Base-by-base conservation (phyloP, 2,329 filamentous ascomycete genomes). In the Sphaceloma murrayae region DNA sequence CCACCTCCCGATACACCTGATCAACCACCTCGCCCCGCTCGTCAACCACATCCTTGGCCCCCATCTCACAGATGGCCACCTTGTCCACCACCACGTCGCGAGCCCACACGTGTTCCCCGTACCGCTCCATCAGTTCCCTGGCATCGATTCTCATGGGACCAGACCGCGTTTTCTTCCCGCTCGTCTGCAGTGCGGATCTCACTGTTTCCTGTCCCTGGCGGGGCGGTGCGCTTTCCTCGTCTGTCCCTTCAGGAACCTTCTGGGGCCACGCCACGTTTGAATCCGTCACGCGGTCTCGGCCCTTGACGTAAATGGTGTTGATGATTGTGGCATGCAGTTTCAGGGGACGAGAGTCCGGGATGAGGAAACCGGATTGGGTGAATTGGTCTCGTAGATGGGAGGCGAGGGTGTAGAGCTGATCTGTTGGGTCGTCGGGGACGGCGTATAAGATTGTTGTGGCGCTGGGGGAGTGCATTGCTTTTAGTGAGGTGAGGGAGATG, bases 51-150 rank as follows among this genome's bases (percentile, higher is more conserved):
- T 74, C 78, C 68, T 79, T 82, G 7, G 86, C 86, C 0, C 88
- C 86, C 88, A 95, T 94, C 57, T 77, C 78, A 58, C 86, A 95
- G 27, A 95, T 79, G 38, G 80, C 78, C 30, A 95, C 64, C 47
- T 69, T 74, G 46, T 85, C 77, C n/a, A 94, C 58, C 11, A 67
- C 65, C 17, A 89, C 67, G 40, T 76, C 65, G 44, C 77, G 67
- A 53, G 83, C 78, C 85, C 87, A 95, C 0, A 78, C 61, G 51
- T 78, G 78, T 26, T 77, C 75, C 24, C 71, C 68, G 54, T 80
- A 86, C 47, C 67, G 62, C 31, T 73, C 69, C n/a, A 69, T 55
- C 26, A 70, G 43, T 2, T 46, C 46, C 10, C 52, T 57, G 1
- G 67, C 67, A 51, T 71, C 64, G 16, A 71, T 59, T 24, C 59